phyloP scores from a whole-genome alignment of 495 filamentous ascomycete species.

The Neohortaea acidophila region DNA sequence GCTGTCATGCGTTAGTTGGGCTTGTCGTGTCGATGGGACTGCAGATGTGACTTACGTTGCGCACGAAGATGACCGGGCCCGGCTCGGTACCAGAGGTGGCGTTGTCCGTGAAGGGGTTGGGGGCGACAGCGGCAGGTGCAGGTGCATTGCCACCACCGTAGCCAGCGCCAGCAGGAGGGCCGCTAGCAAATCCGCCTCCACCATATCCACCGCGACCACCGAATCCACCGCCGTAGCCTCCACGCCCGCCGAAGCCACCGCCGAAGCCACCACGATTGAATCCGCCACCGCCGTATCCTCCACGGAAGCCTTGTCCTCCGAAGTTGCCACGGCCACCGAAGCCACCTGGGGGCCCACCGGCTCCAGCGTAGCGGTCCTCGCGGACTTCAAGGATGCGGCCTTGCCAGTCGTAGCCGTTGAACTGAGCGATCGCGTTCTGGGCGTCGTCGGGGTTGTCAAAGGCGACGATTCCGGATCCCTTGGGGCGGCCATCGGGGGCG shows the following conservation, averaged over 20 bases:
- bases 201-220: constrained; percentile 28
- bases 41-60: constrained; percentile 61
- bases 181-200: constrained; percentile 31
- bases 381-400: constrained; percentile 85
- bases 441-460: constrained; percentile 92
- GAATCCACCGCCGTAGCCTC: constrained; percentile 37
- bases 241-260: constrained; percentile 30
- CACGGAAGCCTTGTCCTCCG: constrained; percentile 40
- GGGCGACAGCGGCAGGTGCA: constrained; percentile 35
- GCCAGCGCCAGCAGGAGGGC: constrained; percentile 30
- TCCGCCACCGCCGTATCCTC: constrained; percentile 32
- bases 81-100: constrained; percentile 78
- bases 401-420: constrained; percentile 98
- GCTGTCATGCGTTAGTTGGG: constrained; percentile 34
- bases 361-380: constrained; percentile 83
- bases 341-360: constrained; percentile 34
- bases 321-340: constrained; percentile 44
- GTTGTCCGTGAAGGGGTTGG: constrained; percentile 90
- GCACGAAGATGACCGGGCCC: constrained; percentile 76
- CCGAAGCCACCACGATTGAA: constrained; percentile 30
- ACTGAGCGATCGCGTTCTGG: constrained; percentile 85
- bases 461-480: constrained; percentile 90
- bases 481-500: constrained; percentile 82
- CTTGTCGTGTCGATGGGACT: neutral
- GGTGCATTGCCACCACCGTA: constrained; percentile 31